These are phyloP conservation scores for Cryptococcus wingfieldii DNA, from an alignment of 1,284 basidiomycete species.

Conservation along the genomic window DNA sequence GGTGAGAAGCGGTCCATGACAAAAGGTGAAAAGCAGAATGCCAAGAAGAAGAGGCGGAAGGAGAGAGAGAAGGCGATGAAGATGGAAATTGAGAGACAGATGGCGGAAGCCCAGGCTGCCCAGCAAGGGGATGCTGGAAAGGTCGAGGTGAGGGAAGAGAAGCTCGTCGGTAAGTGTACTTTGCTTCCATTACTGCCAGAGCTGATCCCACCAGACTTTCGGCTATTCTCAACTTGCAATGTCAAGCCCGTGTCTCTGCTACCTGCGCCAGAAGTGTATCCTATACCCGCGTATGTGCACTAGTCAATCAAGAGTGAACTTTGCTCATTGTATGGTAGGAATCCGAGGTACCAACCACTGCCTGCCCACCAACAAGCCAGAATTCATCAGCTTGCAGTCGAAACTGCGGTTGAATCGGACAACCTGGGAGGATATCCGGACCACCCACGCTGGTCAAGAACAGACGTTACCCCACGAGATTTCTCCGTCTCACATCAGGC, in stretches of 20 bases:
- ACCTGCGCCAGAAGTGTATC: conserved; percentile 19
- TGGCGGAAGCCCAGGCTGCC: not conserved
- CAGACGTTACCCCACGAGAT: not conserved
- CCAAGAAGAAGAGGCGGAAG: conserved; percentile 43
- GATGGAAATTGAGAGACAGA: not conserved
- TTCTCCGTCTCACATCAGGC: not conserved
- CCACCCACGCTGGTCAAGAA: conserved; percentile 1
- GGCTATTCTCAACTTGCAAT: conserved; percentile 31
- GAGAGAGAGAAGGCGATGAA: conserved; percentile 33
- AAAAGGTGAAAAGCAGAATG: conserved; percentile 45
- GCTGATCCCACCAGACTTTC: conserved; percentile 20
- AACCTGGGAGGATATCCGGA: conserved; percentile 3
- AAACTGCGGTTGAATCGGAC: conserved; percentile 1
- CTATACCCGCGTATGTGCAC: conserved; percentile 16
- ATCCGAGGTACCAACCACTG: not conserved
- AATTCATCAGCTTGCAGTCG: not conserved
- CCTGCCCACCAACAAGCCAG: not conserved
- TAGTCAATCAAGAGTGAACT: not conserved
- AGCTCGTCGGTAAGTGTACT: not conserved
- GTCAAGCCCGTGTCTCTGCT: conserved; percentile 18
- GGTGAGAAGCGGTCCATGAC: conserved; percentile 29
- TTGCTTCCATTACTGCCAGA: not conserved
- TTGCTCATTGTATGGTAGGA: not conserved
- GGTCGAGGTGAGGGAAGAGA: not conserved
- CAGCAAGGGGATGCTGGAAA: not conserved